These are phyloP conservation scores for Scedosporium apiospermum DNA, from an alignment of 2,329 filamentous ascomycete species.

Conservation along the genomic window DNA sequence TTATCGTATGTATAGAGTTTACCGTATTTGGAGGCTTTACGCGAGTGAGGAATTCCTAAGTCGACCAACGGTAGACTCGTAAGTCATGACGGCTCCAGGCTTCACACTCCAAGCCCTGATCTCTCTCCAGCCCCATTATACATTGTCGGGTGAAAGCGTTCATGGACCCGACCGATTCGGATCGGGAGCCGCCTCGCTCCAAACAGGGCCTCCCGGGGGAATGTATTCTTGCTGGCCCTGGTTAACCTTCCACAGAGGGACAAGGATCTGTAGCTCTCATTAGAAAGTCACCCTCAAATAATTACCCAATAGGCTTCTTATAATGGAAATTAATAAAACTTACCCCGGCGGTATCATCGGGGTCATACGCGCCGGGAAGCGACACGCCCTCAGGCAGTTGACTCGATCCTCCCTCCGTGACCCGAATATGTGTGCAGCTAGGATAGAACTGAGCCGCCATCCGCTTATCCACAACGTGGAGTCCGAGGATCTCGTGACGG, in stretches of 20 bases:
- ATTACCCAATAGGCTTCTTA: neutral
- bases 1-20: no score
- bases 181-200: conserved; percentile 1
- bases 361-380: conserved; percentile 1
- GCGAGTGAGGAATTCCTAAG: no score
- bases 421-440: conserved; percentile 5
- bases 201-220: neutral
- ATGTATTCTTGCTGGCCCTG: neutral
- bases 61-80: no score
- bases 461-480: conserved; percentile 29
- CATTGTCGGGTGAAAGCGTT: neutral
- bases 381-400: neutral
- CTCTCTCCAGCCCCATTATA: no score
- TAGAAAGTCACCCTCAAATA: neutral
- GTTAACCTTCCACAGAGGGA: neutral
- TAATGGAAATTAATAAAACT: neutral
- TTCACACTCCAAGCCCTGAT: no score
- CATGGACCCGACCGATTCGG: neutral
- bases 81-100: no score
- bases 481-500: conserved; percentile 45
- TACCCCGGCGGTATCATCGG: neutral
- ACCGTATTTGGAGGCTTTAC: no score
- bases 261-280: neutral
- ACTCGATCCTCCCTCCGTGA: neutral
- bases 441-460: conserved; percentile 5